Evolutionary conservation across 2,329 filamentous ascomycete species (phyloP).

Genomic region (Tolypocladium album): DNA sequence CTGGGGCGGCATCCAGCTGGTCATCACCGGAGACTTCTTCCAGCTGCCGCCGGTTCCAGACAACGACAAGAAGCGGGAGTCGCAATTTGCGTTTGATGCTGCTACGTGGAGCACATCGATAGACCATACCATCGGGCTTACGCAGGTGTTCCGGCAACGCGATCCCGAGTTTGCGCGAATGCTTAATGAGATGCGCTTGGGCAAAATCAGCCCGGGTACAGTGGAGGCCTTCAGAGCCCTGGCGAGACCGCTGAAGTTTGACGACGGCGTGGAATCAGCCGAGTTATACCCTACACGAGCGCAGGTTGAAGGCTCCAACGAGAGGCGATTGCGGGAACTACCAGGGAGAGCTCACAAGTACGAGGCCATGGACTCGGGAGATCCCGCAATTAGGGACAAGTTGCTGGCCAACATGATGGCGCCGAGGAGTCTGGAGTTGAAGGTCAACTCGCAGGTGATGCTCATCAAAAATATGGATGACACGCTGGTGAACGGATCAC

Average conservation of each 20-base stretch:
- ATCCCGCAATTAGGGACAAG: constrained; percentile 60
- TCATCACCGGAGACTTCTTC: constrained; percentile 97
- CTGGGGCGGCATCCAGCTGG: constrained; percentile 90
- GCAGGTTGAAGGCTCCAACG: constrained; percentile 85
- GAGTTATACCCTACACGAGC: constrained; percentile 86
- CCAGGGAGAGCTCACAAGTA: constrained; percentile 59
- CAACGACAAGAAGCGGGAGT: constrained; percentile 46
- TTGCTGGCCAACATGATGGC: constrained; percentile 89
- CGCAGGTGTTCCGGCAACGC: constrained; percentile 91
- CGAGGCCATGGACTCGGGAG: constrained; percentile 67
- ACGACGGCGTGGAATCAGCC: constrained; percentile 61
- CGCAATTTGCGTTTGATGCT: constrained; percentile 89
- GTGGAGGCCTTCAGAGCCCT: constrained; percentile 67
- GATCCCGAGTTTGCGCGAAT: constrained; percentile 83
- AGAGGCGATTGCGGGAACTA: constrained; percentile 59
- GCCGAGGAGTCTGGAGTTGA: constrained; percentile 67
- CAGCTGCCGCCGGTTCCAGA: constrained; percentile 92
- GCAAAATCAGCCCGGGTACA: constrained; percentile 66
- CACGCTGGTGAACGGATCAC: constrained; percentile 81
- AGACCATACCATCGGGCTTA: constrained; percentile 89
- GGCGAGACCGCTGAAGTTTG: constrained; percentile 57
- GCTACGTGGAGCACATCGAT: constrained; percentile 87
- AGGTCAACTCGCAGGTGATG: constrained; percentile 95
- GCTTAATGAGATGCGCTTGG: constrained; percentile 96
- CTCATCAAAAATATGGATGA: constrained; percentile 99